Evolutionary conservation across 2,329 filamentous ascomycete species (phyloP), one percentile per base, ranked within the genome.

Genomic region (Calonectria fujianensis): DNA sequence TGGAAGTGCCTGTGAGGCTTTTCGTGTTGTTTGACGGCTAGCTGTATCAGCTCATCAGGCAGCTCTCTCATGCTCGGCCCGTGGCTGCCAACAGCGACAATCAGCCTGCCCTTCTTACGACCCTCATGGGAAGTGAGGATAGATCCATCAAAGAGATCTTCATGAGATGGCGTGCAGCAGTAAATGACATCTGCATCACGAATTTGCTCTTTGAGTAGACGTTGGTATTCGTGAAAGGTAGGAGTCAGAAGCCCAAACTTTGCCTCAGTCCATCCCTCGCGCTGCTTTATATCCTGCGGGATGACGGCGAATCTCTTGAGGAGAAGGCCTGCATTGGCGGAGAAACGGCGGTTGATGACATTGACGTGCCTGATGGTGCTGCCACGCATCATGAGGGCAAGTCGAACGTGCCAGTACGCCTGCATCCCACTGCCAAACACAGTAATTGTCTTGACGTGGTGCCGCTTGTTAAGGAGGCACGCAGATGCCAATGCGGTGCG

Each of bases 341-440:
- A 90, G 82, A 94, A 95, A 69, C 89, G 88, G 41, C 94, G 93
- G 81, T 96, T 97, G 82, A 98, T 93, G 80, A 98, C 93, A 85
- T 96, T 93, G 63, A 98, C 90, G 73, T 94, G 91, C 80, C 93
- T 93, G 79, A 98, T 93, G 27, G 95, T 94, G 59, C 86, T 70
- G 2, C 91, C 91, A 29, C 90, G 93, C 65, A 97, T 89, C 76
- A 96, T 89, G 14, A 98, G 89, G 0, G 96, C 93, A 6, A 98
- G 90, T 0, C 96, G 93, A 54, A 98, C 92, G 83, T 98, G 96
- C 96, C 96, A 98, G 87, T 96, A 98, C 16, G 96, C 96, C 86
- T 98, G 96, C 79, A 94, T 92, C 59, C 96, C 96, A 41, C 94
- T 93, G 31, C 96, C 96, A 83, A 98, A 98, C 69, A 98, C 93